Conservation (phyloP, 2,329 filamentous ascomycete species). For the Fusarium scirpi region DNA sequence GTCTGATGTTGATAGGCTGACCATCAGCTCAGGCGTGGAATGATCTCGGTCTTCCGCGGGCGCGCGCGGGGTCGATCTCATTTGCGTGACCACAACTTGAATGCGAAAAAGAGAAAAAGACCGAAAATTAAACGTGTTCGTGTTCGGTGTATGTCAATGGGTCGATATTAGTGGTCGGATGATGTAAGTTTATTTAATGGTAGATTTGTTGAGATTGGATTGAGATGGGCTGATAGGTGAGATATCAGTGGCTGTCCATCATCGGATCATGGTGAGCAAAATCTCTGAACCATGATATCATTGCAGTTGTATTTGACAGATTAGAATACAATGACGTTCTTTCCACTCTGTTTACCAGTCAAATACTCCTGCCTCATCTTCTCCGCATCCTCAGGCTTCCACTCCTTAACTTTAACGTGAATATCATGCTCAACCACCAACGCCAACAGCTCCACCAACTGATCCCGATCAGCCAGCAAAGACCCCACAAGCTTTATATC, state of each 20-base stretch:
- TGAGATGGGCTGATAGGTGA: not conserved
- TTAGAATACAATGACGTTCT: conserved; percentile 16
- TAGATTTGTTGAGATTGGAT: conserved; percentile 4
- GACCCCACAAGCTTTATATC: conserved; percentile 1
- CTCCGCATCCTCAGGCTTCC: conserved; percentile 16
- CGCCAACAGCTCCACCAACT: not conserved
- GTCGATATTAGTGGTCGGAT: not conserved
- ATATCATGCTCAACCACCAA: conserved; percentile 8
- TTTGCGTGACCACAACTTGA: not conserved
- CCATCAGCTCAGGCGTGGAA: conserved; percentile 7
- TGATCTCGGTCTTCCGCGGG: conserved; percentile 4
- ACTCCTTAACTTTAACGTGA: conserved; percentile 12
- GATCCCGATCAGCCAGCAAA: not conserved
- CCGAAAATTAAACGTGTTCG: conserved; percentile 9
- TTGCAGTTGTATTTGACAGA: no score
- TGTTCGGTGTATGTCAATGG: conserved; percentile 10
- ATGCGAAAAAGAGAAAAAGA: conserved; percentile 5
- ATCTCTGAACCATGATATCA: no score
- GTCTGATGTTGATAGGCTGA: conserved; percentile 1
- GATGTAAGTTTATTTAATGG: not conserved
- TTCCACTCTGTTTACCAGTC: not conserved
- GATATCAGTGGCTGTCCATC: not conserved
- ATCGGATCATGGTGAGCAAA: not conserved
- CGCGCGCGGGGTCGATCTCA: not conserved
- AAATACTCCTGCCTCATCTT: conserved; percentile 16